A percentile compares a stretch with the other conserved stretches of the same genome.
Conservation (phyloP, 345 rosid genomes). For the Ceriops decandra region DNA sequence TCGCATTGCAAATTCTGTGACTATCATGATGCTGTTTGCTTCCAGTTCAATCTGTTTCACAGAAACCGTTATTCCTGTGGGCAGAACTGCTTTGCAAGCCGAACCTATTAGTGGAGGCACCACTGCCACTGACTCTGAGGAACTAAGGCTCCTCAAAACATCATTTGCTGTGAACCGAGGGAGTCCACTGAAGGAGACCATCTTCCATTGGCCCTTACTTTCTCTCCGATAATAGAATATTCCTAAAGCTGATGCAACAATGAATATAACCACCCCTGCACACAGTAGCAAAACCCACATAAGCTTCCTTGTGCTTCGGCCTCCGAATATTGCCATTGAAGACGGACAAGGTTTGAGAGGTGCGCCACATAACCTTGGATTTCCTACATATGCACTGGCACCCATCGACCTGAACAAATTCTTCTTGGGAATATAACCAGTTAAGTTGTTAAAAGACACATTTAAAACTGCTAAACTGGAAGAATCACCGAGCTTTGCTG, state of each 20-base stretch:
- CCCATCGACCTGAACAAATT: constrained; percentile 57
- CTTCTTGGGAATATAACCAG: constrained; percentile 62
- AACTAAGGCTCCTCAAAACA: constrained; percentile 59
- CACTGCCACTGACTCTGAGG: constrained; percentile 41
- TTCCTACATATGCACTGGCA: constrained; percentile 57
- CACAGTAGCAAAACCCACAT: constrained; percentile 52
- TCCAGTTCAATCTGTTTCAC: constrained; percentile 63
- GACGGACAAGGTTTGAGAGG: constrained; percentile 60
- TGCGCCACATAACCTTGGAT: constrained; percentile 66
- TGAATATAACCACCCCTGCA: constrained; percentile 34
- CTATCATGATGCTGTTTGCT: constrained; percentile 34
- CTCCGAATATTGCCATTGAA: constrained; percentile 37
- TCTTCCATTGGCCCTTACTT: constrained; percentile 68
- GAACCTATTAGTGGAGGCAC: constrained; percentile 36
- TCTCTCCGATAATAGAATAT: constrained; percentile 45
- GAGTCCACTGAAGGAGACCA: constrained; percentile 67
- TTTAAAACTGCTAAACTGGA: constrained; percentile 45
- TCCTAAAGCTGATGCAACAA: constrained; percentile 47
- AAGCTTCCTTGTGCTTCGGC: constrained; percentile 54
- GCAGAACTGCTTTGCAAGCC: constrained; percentile 64
- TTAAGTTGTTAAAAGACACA: constrained; percentile 59
- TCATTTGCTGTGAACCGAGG: constrained; percentile 75
- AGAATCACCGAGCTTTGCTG: constrained; percentile 45
- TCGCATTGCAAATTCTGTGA: constrained; percentile 41
- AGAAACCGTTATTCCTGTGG: constrained; percentile 81